phyloP scores from a whole-genome alignment of 2,329 filamentous ascomycete species.

The Dothideomycetes sp. region DNA sequence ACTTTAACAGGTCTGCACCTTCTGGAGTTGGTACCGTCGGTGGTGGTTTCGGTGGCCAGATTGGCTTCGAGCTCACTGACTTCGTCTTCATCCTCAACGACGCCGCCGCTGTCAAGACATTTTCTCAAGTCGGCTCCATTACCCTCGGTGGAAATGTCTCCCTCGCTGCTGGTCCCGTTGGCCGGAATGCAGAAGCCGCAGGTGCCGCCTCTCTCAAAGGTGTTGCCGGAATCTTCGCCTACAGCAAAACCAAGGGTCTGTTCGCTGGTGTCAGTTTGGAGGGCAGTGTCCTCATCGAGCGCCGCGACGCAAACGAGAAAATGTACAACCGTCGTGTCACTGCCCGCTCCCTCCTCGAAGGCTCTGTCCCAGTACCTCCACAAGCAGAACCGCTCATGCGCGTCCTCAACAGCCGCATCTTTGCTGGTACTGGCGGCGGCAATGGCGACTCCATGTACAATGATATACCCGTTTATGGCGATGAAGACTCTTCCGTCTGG shows the following conservation, averaged over 20 bases:
- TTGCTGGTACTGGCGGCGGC: conserved; percentile 52
- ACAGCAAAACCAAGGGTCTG: conserved; percentile 94
- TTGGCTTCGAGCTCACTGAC: conserved; percentile 78
- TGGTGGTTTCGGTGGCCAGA: conserved; percentile 74
- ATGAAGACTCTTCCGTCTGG: conserved; percentile 79
- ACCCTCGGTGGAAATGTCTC: conserved; percentile 95
- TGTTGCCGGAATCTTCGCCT: conserved; percentile 87
- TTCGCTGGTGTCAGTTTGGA: conserved; percentile 94
- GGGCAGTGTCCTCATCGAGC: conserved; percentile 84
- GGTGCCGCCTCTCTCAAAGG: conserved; percentile 84
- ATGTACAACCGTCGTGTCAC: conserved; percentile 78
- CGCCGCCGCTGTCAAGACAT: conserved; percentile 75
- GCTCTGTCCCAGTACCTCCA: conserved; percentile 64
- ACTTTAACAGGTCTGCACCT: conserved; percentile 47
- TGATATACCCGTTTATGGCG: conserved; percentile 72
- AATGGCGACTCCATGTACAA: conserved; percentile 72
- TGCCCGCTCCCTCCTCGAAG: conserved; percentile 70
- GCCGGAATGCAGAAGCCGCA: conserved; percentile 89
- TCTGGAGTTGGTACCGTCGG: conserved; percentile 72
- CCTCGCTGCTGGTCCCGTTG: conserved; percentile 85
- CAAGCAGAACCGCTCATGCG: conserved; percentile 75
- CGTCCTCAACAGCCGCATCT: conserved; percentile 74
- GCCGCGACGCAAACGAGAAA: conserved; percentile 93
- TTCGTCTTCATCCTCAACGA: conserved; percentile 99
- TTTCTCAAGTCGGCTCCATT: conserved; percentile 82